A percentile compares a stretch with the other conserved stretches of the same genome.
phyloP scores from a whole-genome alignment of 2,329 filamentous ascomycete species.

The Ophiostoma triangulosporum region DNA sequence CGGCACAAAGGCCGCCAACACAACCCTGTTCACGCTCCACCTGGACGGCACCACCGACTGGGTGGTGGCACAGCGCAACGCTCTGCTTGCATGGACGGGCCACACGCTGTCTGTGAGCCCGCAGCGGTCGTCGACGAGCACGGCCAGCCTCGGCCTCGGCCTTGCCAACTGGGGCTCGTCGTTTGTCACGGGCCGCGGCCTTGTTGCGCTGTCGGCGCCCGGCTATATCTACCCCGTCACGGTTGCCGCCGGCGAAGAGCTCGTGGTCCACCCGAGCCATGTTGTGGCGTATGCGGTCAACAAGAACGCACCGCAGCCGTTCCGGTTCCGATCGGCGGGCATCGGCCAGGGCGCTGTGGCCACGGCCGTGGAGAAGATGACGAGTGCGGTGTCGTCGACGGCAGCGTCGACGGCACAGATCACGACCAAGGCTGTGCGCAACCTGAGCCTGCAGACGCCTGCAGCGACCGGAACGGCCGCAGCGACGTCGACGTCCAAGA shows the following conservation, averaged over 20 bases:
- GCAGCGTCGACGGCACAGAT: slow-evolving; percentile 6
- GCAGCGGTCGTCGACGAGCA: slow-evolving; percentile 32
- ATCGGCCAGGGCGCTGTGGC: slow-evolving; percentile 1
- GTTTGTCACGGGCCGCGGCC: slow-evolving; percentile 71
- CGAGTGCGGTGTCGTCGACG: slow-evolving; percentile 1
- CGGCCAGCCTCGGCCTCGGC: slow-evolving; percentile 39
- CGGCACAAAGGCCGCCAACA: slow-evolving; percentile 72
- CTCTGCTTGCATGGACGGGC: slow-evolving; percentile 91
- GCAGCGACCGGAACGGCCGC: slow-evolving; percentile 37
- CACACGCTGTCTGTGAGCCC: slow-evolving; percentile 68
- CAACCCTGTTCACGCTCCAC: slow-evolving; percentile 76
- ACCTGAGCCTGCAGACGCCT: slow-evolving; percentile 65
- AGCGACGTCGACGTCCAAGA: slow-evolving; percentile 23
- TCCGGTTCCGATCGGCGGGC: slow-evolving; percentile 45
- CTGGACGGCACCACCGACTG: slow-evolving; percentile 91
- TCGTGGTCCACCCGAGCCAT: slow-evolving; percentile 81
- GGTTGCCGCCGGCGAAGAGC: slow-evolving; percentile 71
- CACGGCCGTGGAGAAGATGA: slow-evolving; percentile 22
- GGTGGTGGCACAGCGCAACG: slow-evolving; percentile 79
- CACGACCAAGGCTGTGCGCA: slow-evolving; percentile 2
- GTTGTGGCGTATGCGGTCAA: slow-evolving; percentile 81
- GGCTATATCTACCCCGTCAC: slow-evolving; percentile 83
- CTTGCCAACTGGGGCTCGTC: slow-evolving; percentile 87
- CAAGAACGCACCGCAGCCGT: slow-evolving; percentile 61
- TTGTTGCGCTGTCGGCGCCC: slow-evolving; percentile 71